Percentiles rank a stretch among this genome's conserved stretches.
These are phyloP conservation scores for Penicillium pulvis DNA, from an alignment of 495 filamentous ascomycete genomes.

Conservation along the genomic window DNA sequence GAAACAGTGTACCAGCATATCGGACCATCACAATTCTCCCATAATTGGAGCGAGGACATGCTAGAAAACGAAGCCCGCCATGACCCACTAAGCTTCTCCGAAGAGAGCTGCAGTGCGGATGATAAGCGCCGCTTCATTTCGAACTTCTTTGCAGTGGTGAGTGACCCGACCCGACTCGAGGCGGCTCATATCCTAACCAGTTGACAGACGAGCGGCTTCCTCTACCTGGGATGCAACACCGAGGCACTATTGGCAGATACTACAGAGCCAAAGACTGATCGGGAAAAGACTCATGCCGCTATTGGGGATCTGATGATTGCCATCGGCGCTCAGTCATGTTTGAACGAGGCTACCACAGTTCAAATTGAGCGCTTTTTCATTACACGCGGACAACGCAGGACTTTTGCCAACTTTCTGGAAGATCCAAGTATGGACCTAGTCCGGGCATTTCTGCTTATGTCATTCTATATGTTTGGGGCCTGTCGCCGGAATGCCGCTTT, in stretches of 20 bases:
- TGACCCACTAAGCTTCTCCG: constrained; percentile 28
- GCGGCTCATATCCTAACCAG: neutral
- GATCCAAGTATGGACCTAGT: constrained; percentile 46
- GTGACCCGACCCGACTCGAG: constrained; percentile 12
- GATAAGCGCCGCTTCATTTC: constrained; percentile 30
- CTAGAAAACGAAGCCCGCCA: constrained; percentile 41
- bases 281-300: constrained; percentile 30
- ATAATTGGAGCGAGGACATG: constrained; percentile 46
- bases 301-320: constrained; percentile 43
- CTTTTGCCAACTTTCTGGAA: constrained; percentile 42
- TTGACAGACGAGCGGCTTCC: constrained; percentile 37
- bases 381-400: constrained; percentile 38
- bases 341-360: constrained; percentile 21
- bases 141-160: constrained; percentile 34
- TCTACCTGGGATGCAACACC: constrained; percentile 24
- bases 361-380: constrained; percentile 39
- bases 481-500: constrained; percentile 52
- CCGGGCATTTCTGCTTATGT: constrained; percentile 43
- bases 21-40: constrained; percentile 45
- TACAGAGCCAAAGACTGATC: constrained; percentile 17
- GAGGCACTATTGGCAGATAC: constrained; percentile 13
- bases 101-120: constrained; percentile 24
- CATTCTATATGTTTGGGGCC: constrained; percentile 51
- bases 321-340: constrained; percentile 44
- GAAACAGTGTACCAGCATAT: constrained; percentile 46